Conservation (phyloP, 75 land plant genomes). For the Gnetum montanum region DNA sequence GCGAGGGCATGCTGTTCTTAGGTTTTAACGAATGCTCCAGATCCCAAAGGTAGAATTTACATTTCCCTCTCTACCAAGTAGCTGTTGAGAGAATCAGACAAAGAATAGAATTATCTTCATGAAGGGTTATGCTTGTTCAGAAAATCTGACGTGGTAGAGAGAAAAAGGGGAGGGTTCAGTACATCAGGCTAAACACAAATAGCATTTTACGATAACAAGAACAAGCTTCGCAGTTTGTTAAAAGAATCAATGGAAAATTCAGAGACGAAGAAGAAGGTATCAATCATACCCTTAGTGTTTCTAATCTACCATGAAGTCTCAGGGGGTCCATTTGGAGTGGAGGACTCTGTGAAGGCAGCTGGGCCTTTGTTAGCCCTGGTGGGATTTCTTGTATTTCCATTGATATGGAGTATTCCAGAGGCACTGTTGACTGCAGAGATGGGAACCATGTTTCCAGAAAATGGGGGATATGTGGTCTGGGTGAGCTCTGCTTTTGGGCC, state of each 20-base stretch:
- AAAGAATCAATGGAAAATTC: background rate
- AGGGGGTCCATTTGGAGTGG: slow-evolving; percentile 62
- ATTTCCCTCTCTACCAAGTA: too few relatives aligned
- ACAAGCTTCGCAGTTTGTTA: too few relatives aligned
- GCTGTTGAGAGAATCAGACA: too few relatives aligned
- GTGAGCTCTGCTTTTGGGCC: slow-evolving; percentile 67
- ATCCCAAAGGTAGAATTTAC: too few relatives aligned
- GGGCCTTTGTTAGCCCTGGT: slow-evolving; percentile 48
- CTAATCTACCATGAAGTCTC: slow-evolving; percentile 60
- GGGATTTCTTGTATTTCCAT: slow-evolving; percentile 45
- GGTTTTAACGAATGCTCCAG: too few relatives aligned
- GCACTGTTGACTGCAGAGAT: slow-evolving; percentile 73
- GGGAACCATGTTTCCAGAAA: slow-evolving; percentile 70
- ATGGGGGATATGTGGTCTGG: slow-evolving; percentile 88
- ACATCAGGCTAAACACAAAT: too few relatives aligned
- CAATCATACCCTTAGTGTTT: slow-evolving; percentile 38
- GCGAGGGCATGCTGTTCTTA: too few relatives aligned
- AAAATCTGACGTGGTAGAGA: too few relatives aligned
- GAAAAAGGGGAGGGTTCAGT: too few relatives aligned
- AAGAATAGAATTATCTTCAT: too few relatives aligned
- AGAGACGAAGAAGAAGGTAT: slow-evolving; percentile 19
- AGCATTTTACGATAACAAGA: too few relatives aligned
- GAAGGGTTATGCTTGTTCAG: too few relatives aligned
- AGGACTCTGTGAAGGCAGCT: slow-evolving; percentile 41
- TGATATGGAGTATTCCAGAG: slow-evolving; percentile 57